Evolutionary conservation across 1,139 yeast species (phyloP).

Genomic region (Debaryomyces robertsiae): DNA sequence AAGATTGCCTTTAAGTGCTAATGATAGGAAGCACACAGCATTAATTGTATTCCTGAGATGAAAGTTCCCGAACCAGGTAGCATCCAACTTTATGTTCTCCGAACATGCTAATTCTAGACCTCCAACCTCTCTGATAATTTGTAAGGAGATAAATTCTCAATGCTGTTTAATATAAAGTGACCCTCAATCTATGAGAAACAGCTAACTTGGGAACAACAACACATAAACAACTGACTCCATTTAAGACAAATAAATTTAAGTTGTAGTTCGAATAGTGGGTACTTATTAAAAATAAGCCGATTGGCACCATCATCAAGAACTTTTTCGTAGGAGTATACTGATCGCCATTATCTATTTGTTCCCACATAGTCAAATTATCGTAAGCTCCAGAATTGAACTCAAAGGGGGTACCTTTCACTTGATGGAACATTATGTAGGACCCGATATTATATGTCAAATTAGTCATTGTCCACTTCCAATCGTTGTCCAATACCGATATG

Average conservation of each 20-base stretch:
- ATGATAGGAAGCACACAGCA: too few relatives aligned
- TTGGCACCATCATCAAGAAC: conserved; percentile 87
- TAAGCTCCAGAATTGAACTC: conserved; percentile 96
- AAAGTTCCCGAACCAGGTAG: too few relatives aligned
- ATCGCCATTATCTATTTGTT: conserved; percentile 95
- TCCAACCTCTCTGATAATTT: background rate
- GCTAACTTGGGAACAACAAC: conserved; percentile 92
- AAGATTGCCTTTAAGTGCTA: background rate
- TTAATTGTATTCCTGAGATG: too few relatives aligned
- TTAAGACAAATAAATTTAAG: conserved; percentile 72
- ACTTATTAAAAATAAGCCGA: conserved; percentile 78
- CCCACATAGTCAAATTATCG: conserved; percentile 98
- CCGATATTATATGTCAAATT: conserved; percentile 89
- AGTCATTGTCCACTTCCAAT: conserved; percentile 92
- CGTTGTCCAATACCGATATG: conserved; percentile 68
- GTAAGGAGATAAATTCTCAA: background rate
- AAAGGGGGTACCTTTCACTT: conserved; percentile 95
- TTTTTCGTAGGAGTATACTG: conserved; percentile 97
- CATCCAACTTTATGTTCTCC: too few relatives aligned
- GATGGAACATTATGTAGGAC: conserved; percentile 93
- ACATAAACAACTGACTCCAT: conserved; percentile 75
- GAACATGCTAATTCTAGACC: conserved; percentile 1
- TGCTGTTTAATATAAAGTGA: conserved; percentile 45
- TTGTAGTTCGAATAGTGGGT: conserved; percentile 92
- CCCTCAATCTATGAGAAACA: conserved; percentile 73